These are phyloP conservation scores for Agrocybe chaxingu DNA, from an alignment of 768 basidiomycete species.

Conservation along the genomic window DNA sequence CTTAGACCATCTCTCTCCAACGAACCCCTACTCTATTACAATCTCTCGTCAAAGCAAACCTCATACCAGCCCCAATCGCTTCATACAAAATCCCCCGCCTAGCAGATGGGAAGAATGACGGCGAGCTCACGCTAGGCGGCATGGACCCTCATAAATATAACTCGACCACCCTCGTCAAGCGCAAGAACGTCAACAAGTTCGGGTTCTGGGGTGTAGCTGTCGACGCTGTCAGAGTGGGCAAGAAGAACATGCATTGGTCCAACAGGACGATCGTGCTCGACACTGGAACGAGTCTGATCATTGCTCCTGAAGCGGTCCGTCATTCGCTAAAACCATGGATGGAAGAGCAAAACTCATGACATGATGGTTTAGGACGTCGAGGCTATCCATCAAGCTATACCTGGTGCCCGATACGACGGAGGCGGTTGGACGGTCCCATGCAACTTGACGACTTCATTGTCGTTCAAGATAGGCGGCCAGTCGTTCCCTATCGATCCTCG, in stretches of 20 bases:
- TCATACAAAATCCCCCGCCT: constrained; percentile 81
- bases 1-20: constrained; percentile 62
- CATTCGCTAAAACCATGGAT: too few species aligned
- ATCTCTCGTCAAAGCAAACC: constrained; percentile 52
- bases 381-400: constrained; percentile 52
- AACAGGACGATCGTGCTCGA: constrained; percentile 15
- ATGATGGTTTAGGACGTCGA: constrained; percentile 39
- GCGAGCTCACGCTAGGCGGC: constrained; percentile 77
- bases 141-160: constrained; percentile 72
- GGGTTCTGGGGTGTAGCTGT: constrained; percentile 8
- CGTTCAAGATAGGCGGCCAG: constrained; percentile 56
- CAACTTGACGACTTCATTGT: constrained; percentile 47
- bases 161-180: constrained; percentile 48
- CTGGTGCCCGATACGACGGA: constrained; percentile 48
- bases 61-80: constrained; percentile 62
- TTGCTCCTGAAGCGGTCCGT: constrained; percentile 13
- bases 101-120: constrained; percentile 67
- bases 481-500: constrained; percentile 56
- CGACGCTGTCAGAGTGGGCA: constrained; percentile 10
- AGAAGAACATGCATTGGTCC: constrained; percentile 12
- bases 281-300: constrained; percentile 15
- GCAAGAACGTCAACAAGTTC: constrained; percentile 58
- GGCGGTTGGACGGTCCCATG: constrained; percentile 65
- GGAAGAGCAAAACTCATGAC: too few species aligned
- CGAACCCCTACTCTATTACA: constrained; percentile 67